Base-by-base conservation (phyloP, 768 basidiomycete species). In the Galerina marginata region DNA sequence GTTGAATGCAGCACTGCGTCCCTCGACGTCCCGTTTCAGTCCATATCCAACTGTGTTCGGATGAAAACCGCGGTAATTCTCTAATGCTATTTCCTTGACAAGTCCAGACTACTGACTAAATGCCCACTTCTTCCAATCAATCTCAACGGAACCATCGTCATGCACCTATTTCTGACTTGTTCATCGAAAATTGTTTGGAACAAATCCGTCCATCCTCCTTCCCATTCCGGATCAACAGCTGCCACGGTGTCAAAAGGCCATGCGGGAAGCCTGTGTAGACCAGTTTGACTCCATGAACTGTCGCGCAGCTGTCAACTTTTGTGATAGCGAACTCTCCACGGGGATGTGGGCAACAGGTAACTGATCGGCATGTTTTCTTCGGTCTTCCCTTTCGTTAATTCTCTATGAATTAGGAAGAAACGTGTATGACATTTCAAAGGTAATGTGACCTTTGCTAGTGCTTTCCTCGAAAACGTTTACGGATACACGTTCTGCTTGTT, bases 211-310 rank as follows among this genome's bases (percentile, higher is more conserved):
- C 52, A 14, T 39, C 26, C 15, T 40, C 36, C 16, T 46, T 7
- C 36, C 26, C 0, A 25, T 33, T 29, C 33, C 44, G 33, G 26
- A 20, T 54, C 14, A 20, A 53, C 64, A 90, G 88, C 77, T 92
- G 20, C 87, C 90, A 20, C 84, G 86, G 48, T 95, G 92, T 71
- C 75, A 86, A 64, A 79, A 78, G 60, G 79, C 79, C 39, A 79
- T 90, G 70, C 73, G 79, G n/a, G 71, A 78, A 44, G 77, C 77
- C 46, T 94, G 92, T 62, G 79, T 92, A 33, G 82, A 91, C 56
- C 75, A 75, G 14, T 88, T 88, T 63, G 91, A 95, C 70, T 72
- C 78, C 20, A 85, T 89, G 39, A 78, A 83, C 59, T 94, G 92
- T 66, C 75, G 73, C n/a, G 88, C 87, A 11, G 88, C 91, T 2